Evolutionary conservation across 2,329 filamentous ascomycete species (phyloP).

Genomic region (Aspergillus sp.): DNA sequence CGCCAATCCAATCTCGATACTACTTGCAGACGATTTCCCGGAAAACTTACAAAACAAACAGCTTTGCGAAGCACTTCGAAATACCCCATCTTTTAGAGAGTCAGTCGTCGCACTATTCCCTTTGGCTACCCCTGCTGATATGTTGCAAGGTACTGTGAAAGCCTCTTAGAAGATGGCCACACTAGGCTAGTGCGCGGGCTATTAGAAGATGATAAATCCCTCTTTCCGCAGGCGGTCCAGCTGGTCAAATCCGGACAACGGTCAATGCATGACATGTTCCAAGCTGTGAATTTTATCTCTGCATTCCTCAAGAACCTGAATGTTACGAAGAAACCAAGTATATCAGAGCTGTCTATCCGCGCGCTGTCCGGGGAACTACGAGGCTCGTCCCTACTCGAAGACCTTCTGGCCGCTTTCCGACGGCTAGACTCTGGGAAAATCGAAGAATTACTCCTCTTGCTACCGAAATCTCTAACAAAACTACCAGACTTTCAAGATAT

Average conservation of each 20-base stretch:
- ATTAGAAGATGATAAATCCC: conserved; percentile 50
- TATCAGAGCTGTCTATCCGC: conserved; percentile 40
- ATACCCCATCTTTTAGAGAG: conserved; percentile 56
- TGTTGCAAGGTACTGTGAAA: conserved; percentile 39
- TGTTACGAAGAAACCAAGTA: conserved; percentile 27
- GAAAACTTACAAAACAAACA: conserved; percentile 35
- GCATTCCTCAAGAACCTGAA: conserved; percentile 30
- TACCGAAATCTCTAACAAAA: conserved; percentile 37
- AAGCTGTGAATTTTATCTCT: conserved; percentile 30
- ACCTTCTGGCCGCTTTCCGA: conserved; percentile 53
- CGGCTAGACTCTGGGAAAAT: conserved; percentile 54
- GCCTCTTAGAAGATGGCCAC: conserved; percentile 40
- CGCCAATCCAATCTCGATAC: conserved; percentile 56
- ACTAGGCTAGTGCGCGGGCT: conserved; percentile 41
- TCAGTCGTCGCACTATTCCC: conserved; percentile 21
- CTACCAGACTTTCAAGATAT: conserved; percentile 42
- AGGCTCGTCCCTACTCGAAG: conserved; percentile 52
- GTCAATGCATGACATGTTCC: conserved; percentile 39
- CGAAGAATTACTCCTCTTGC: conserved; percentile 37
- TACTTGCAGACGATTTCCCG: conserved; percentile 39
- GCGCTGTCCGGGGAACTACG: conserved; percentile 53
- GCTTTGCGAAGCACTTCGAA: conserved; percentile 57
- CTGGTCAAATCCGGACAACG: conserved; percentile 42
- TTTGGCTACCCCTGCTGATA: conserved; percentile 16
- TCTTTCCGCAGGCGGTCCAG: conserved; percentile 44